phyloP scores from a whole-genome alignment of 805 yeast species.

The Candida fluviatilis region DNA sequence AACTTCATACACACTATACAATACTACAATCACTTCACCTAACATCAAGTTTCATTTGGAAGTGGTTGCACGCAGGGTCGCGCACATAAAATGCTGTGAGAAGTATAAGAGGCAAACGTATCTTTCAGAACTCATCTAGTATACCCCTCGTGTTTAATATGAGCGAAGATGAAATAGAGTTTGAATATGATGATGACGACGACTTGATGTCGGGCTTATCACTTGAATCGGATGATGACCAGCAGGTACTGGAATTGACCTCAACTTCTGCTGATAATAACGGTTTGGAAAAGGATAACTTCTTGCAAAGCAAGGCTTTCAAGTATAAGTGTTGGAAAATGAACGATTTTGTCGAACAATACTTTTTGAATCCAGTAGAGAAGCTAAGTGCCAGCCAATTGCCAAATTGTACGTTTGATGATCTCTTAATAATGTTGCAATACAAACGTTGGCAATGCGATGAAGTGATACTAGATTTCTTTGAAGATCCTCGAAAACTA shows the following conservation, averaged over 20 bases:
- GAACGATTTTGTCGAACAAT: slow-evolving; percentile 19
- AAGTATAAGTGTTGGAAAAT: slow-evolving; percentile 25
- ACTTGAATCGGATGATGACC: slow-evolving; percentile 1
- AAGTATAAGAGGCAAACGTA: no score
- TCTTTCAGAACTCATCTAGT: no score
- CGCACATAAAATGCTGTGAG: no score
- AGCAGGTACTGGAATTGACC: neutral
- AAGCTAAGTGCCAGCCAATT: slow-evolving; percentile 19
- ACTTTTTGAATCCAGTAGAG: slow-evolving; percentile 19
- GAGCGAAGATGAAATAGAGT: slow-evolving; percentile 11
- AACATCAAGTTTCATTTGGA: no score
- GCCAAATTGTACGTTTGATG: slow-evolving; percentile 26
- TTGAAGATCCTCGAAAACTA: slow-evolving; percentile 24
- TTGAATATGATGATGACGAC: slow-evolving; percentile 20
- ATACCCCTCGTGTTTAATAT: neutral
- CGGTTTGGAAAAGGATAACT: neutral
- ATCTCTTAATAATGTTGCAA: slow-evolving; percentile 32
- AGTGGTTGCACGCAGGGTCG: no score
- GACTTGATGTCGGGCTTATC: slow-evolving; percentile 1
- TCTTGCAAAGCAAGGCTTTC: no score
- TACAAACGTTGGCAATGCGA: slow-evolving; percentile 37
- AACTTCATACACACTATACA: no score
- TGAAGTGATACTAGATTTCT: slow-evolving; percentile 33
- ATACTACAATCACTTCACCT: no score
- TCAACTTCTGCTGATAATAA: neutral